These are phyloP conservation scores for Cystofilobasidium capitatum DNA, from an alignment of 768 basidiomycete species.

Conservation along the genomic window DNA sequence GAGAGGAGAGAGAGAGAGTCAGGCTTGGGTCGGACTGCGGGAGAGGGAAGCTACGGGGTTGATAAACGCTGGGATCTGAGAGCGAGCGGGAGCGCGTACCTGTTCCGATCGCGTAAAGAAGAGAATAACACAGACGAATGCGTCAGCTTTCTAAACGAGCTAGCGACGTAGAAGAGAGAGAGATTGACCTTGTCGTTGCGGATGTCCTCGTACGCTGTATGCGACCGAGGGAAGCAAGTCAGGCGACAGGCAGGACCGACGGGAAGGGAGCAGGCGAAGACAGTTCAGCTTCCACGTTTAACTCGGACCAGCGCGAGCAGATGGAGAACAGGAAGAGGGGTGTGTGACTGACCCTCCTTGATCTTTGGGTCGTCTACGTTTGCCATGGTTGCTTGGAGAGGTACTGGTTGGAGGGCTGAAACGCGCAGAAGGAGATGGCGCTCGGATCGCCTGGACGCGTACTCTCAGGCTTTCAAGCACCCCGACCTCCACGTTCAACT, in stretches of 20 bases:
- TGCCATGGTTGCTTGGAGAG: constrained; percentile 5
- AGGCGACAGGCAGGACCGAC: not conserved
- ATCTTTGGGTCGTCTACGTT: constrained; percentile 23
- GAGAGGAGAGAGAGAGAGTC: too few species aligned
- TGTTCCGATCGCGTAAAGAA: too few species aligned
- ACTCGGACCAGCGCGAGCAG: too few species aligned
- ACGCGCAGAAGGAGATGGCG: not conserved
- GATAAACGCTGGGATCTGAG: too few species aligned
- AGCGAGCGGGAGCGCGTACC: too few species aligned
- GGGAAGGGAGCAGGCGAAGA: not conserved
- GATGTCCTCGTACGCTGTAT: constrained; percentile 72
- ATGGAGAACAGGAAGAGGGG: not conserved
- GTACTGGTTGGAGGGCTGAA: not conserved
- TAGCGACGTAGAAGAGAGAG: not conserved
- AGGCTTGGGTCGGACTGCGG: too few species aligned
- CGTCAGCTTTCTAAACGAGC: too few species aligned
- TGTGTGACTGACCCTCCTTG: constrained; percentile 10
- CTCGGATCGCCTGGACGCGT: not conserved
- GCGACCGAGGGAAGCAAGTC: not conserved
- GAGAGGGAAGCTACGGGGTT: too few species aligned
- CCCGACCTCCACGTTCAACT: too few species aligned
- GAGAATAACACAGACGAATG: too few species aligned
- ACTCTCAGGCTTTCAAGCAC: too few species aligned
- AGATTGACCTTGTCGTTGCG: constrained; percentile 56
- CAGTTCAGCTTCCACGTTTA: not conserved